Evolutionary conservation across 352 stramenopile genomes (phyloP).

Genomic region (Pythium scleroteichum): DNA sequence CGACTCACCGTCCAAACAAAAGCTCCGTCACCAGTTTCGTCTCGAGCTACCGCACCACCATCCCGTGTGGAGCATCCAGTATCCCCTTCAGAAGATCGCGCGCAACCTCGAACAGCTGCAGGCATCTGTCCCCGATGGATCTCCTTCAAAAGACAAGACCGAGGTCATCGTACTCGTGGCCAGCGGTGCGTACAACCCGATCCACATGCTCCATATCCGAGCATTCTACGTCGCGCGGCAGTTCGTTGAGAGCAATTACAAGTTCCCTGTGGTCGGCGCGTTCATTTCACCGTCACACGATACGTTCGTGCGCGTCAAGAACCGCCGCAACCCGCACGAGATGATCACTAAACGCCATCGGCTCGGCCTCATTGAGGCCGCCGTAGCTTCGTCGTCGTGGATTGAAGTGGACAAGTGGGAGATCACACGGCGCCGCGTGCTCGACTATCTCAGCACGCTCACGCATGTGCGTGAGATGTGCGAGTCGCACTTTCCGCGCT

Average conservation of each 20-base stretch:
- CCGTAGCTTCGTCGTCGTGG: slow-evolving; percentile 68
- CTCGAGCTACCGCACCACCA: slow-evolving; percentile 38
- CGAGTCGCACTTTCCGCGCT: slow-evolving; percentile 55
- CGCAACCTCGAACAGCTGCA: slow-evolving; percentile 58
- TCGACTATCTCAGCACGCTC: slow-evolving; percentile 78
- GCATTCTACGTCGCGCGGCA: slow-evolving; percentile 77
- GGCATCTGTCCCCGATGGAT: slow-evolving; percentile 1
- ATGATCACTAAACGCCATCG: slow-evolving; percentile 79
- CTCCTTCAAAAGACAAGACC: slow-evolving; percentile 25
- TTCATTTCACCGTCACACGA: slow-evolving; percentile 82
- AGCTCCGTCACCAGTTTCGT: slow-evolving; percentile 24
- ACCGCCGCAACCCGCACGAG: slow-evolving; percentile 63
- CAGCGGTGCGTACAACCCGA: slow-evolving; percentile 74
- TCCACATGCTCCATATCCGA: slow-evolving; percentile 78
- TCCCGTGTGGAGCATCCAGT: slow-evolving; percentile 63
- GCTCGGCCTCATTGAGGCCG: slow-evolving; percentile 61
- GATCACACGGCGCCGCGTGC: slow-evolving; percentile 67
- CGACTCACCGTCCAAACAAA: slow-evolving; percentile 64
- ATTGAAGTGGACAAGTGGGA: slow-evolving; percentile 88
- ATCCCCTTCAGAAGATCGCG: slow-evolving; percentile 70
- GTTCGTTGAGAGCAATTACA: slow-evolving; percentile 79
- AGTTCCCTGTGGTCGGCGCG: slow-evolving; percentile 71
- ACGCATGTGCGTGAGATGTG: slow-evolving; percentile 78
- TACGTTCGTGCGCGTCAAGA: slow-evolving; percentile 73
- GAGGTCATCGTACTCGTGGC: slow-evolving; percentile 77